phyloP scores from a whole-genome alignment of 306 rosid genomes.

The Argentina anserina region DNA sequence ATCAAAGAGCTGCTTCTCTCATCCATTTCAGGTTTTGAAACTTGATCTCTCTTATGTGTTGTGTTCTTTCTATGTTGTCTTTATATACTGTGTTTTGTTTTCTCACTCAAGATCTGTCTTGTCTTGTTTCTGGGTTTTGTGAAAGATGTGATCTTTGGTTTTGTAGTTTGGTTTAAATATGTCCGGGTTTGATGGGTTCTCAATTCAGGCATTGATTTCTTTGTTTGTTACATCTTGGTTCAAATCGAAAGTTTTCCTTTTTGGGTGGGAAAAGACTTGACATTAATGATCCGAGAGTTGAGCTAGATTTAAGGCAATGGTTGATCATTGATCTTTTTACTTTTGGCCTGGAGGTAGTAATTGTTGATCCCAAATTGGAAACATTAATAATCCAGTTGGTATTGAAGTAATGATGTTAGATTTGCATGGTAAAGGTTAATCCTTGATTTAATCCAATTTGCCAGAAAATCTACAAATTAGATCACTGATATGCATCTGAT shows the following conservation, averaged over 20 bases:
- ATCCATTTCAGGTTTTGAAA: conserved; percentile 4
- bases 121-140: conserved; percentile 6
- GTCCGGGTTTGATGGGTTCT: neutral
- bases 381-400: too few relatives aligned
- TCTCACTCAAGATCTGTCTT: conserved; percentile 5
- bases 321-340: neutral
- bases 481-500: neutral
- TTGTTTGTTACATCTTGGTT: conserved; percentile 5
- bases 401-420: neutral
- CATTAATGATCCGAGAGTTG: neutral
- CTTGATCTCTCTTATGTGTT: neutral
- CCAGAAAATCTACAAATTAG: neutral
- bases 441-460: neutral
- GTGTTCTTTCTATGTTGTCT: neutral
- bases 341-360: neutral
- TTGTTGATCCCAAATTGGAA: conserved; percentile 27
- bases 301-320: conserved; percentile 6
- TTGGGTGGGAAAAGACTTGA: neutral
- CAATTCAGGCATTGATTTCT: conserved; percentile 15
- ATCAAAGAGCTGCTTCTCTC: neutral
- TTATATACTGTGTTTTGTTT: neutral
- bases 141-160: neutral
- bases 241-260: conserved; percentile 4
- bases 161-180: conserved; percentile 9
- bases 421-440: neutral